Evolutionary conservation across 2,329 filamentous ascomycete species (phyloP).

Genomic region (Neopestalotiopsis rosae): DNA sequence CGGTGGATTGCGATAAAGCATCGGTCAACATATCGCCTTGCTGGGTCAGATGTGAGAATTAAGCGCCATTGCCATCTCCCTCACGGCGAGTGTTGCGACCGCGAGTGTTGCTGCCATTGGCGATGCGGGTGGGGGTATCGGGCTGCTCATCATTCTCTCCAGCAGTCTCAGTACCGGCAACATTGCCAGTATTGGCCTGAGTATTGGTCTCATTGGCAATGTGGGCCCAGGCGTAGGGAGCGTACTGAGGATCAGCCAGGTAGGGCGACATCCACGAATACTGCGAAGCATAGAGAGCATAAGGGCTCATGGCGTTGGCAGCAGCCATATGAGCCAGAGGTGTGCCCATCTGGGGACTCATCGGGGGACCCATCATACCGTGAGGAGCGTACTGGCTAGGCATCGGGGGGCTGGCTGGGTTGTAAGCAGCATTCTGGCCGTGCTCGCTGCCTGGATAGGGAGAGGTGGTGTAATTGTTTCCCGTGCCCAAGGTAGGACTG

Average conservation of each 20-base stretch:
- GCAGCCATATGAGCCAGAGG: conserved; percentile 14
- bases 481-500: conserved; percentile 16
- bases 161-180: neutral
- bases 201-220: conserved; percentile 7
- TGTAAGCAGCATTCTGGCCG: neutral
- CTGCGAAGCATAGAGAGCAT: conserved; percentile 24
- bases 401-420: conserved; percentile 18
- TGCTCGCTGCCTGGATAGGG: conserved; percentile 19
- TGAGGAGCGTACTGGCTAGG: conserved; percentile 25
- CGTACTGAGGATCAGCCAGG: conserved; percentile 29
- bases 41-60: neutral
- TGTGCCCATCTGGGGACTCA: neutral
- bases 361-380: neutral
- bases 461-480: conserved; percentile 18
- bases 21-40: neutral
- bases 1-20: too few relatives aligned
- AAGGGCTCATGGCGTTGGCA: conserved; percentile 11
- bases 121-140: neutral
- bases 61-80: neutral
- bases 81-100: neutral
- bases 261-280: conserved; percentile 33
- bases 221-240: conserved; percentile 20
- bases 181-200: neutral
- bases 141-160: neutral
- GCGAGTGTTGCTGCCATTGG: neutral